These are phyloP conservation scores for Stachybotrys chlorohalonatus DNA, from an alignment of 2,329 filamentous ascomycete genomes.

Conservation along the genomic window DNA sequence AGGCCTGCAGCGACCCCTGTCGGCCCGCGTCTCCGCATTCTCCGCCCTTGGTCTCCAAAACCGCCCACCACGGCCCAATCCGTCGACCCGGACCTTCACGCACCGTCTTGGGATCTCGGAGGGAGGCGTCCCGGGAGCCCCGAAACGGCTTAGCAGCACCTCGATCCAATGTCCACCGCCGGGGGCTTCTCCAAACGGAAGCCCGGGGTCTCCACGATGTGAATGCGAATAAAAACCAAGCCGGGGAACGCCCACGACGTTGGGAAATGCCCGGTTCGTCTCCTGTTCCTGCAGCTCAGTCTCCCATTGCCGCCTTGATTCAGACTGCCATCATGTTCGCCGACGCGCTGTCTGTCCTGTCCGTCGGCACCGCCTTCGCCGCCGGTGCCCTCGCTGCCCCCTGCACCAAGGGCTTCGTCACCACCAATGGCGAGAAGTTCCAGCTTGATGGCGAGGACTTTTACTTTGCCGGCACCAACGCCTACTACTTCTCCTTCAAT, in stretches of 20 bases:
- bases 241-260: neutral
- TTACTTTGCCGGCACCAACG: constrained; percentile 48
- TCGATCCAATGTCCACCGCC: neutral
- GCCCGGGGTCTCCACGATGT: neutral
- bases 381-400: neutral
- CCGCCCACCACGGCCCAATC: neutral
- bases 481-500: constrained; percentile 46
- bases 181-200: neutral
- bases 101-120: neutral
- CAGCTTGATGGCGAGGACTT: constrained; percentile 45
- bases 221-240: neutral
- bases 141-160: neutral
- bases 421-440: constrained; percentile 39
- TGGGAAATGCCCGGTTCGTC: neutral
- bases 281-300: neutral
- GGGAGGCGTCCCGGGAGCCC: neutral
- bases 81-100: neutral
- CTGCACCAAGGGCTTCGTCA: constrained; percentile 33
- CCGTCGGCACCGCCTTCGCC: neutral
- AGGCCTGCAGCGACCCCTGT: neutral
- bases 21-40: neutral
- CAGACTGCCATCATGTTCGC: neutral
- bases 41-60: neutral
- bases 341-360: neutral
- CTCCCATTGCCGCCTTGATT: neutral